Base-by-base conservation (phyloP, 305 asterid species). In the Solanum chacoense region DNA sequence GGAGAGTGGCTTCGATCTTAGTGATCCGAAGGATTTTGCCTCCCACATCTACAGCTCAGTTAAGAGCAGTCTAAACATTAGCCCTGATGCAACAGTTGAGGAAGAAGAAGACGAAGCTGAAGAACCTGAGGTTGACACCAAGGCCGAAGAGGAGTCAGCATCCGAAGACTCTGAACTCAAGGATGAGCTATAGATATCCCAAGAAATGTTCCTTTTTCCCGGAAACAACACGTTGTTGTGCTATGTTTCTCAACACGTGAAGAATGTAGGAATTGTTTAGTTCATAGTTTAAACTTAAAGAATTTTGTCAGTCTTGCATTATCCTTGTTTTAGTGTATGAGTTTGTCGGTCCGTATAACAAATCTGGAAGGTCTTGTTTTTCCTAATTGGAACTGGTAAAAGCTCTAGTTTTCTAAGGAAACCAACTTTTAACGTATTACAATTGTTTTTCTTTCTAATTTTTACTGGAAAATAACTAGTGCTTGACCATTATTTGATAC, bases 1-100 rank as follows among this genome's bases (percentile, higher is more conserved):
- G 97, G 98, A 96, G 94, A 96, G 98, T 90, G 98, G 98, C 24
- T 96, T 96, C 24, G 3, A 87, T 7, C 94, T 95, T 31, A 92
- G 31, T 67, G 98, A 96, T 72, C 98, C 98, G 2, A 95, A 95
- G 93, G 97, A 95, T 80, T 96, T 96, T 85, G 98, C 98, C 50
- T 87, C 94, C n/a, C 85, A 91, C 45, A 93, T 96, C 88, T 96
- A 96, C 90, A 89, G 93, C 91, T 93, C 97, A 0, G 97, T 96
- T 38, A 96, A 93, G 85, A 92, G 86, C 90, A 91, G 97, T 88
- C 91, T 96, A 34, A 93, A 91, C 63, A 93, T 96, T 88, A 93
- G 93, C 42, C 95, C 96, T 0, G 95, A 93, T 88, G 94, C 94
- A 11, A 26, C 90, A 7, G 94, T 94, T 2, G 98, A 96, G 90